A percentile compares a stretch with the other conserved stretches of the same genome.
Evolutionary conservation across 176 grass and related monocot genomes (phyloP).

Genomic region (Zoysia pacifica): DNA sequence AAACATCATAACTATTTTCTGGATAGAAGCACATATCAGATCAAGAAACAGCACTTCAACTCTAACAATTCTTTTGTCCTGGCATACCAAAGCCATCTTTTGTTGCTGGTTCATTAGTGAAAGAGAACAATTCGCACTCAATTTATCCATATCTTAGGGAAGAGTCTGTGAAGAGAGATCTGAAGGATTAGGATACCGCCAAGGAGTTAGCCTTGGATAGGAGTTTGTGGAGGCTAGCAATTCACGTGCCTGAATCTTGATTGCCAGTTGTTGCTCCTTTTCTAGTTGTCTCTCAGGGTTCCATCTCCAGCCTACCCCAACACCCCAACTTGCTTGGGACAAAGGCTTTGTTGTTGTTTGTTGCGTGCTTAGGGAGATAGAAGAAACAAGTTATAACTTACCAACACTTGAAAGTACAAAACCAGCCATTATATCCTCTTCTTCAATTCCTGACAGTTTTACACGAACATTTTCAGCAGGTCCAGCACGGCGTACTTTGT

Average conservation of each 20-base stretch:
- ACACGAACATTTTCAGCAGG: conserved; percentile 89
- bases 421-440: conserved; percentile 85
- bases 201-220: too few species aligned
- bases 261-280: too few species aligned
- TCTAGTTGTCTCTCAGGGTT: too few species aligned
- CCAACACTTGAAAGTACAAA: conserved; percentile 91
- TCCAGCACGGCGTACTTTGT: conserved; percentile 64
- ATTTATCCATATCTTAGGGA: too few species aligned
- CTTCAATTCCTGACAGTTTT: conserved; percentile 88
- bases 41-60: background rate
- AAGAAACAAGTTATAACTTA: conserved; percentile 43
- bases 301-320: too few species aligned
- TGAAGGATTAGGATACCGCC: too few species aligned
- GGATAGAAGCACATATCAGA: background rate
- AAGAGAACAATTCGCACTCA: background rate
- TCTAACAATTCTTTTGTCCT: background rate
- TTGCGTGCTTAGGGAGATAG: background rate
- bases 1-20: background rate
- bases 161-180: too few species aligned
- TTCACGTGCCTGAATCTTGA: too few species aligned
- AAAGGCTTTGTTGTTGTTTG: too few species aligned
- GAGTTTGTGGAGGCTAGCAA: too few species aligned
- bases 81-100: background rate
- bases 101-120: conserved; percentile 5
- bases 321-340: too few species aligned